Conservation (phyloP, 805 yeast genomes). For the Cyberlindnera xishuangbannaensis region DNA sequence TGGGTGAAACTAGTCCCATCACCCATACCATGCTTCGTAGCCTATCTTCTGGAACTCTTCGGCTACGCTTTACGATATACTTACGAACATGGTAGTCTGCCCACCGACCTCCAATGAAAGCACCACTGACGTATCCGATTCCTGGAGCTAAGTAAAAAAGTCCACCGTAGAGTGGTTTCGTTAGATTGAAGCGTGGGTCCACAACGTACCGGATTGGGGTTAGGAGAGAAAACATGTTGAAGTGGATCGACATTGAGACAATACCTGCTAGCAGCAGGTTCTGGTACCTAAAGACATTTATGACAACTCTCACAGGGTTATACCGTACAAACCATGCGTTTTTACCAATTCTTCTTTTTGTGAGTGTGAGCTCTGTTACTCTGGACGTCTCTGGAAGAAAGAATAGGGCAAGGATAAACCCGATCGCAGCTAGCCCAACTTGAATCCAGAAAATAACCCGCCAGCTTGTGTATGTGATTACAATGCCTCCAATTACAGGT, state of each 20-base stretch:
- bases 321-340: conserved; percentile 37
- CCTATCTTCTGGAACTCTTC: conserved; percentile 49
- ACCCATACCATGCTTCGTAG: conserved; percentile 35
- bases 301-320: conserved; percentile 41
- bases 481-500: conserved; percentile 47
- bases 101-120: conserved; percentile 46
- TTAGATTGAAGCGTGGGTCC: conserved; percentile 47
- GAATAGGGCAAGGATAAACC: conserved; percentile 31
- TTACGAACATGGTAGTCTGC: conserved; percentile 44
- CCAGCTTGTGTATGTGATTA: conserved; percentile 47
- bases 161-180: conserved; percentile 43
- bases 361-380: conserved; percentile 10
- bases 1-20: conserved; percentile 37
- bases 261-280: conserved; percentile 40
- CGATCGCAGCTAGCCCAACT: conserved; percentile 36
- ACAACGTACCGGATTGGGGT: conserved; percentile 53
- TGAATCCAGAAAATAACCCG: conserved; percentile 47
- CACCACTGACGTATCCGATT: conserved; percentile 44
- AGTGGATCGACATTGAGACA: conserved; percentile 35
- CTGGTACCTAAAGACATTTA: conserved; percentile 36
- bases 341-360: conserved; percentile 25
- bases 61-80: conserved; percentile 33
- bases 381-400: conserved; percentile 41
- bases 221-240: conserved; percentile 44
- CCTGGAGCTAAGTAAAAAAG: conserved; percentile 55